Percentiles rank a stretch among this genome's conserved stretches.
phyloP scores from a whole-genome alignment of 768 basidiomycete genomes.

The Ephemerocybe angulata region DNA sequence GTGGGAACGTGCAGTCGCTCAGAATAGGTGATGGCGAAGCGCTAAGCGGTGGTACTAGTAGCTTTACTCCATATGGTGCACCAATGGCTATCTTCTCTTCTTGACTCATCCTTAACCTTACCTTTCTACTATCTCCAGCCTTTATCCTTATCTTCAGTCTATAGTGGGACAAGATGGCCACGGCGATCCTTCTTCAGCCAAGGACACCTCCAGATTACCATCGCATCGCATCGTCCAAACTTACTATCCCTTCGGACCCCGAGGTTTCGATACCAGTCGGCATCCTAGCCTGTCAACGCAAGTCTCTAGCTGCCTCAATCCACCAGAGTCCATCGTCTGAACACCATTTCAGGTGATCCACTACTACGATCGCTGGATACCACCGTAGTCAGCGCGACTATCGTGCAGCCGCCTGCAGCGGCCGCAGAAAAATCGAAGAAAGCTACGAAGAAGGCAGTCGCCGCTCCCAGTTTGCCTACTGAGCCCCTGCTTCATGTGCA shows the following conservation, averaged over 20 bases:
- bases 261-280: conserved; percentile 63
- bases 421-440: conserved; percentile 53
- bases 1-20: no score
- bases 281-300: conserved; percentile 76
- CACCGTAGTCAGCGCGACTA: conserved; percentile 45
- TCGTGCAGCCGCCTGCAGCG: conserved; percentile 40
- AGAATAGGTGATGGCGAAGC: not conserved
- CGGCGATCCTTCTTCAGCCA: conserved; percentile 40
- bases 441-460: conserved; percentile 48
- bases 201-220: conserved; percentile 58
- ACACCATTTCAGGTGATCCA: conserved; percentile 55
- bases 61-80: no score
- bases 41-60: no score
- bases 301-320: no score
- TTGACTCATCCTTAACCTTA: no score
- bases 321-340: not conserved
- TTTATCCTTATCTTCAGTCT: not conserved
- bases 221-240: conserved; percentile 55
- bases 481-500: conserved; percentile 59
- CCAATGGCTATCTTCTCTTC: no score
- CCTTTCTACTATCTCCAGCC: not conserved
- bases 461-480: conserved; percentile 39
- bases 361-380: conserved; percentile 58
- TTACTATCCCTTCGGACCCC: conserved; percentile 51
- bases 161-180: conserved; percentile 33